Conservation (phyloP, 345 rosid species). For the Brassica incana region DNA sequence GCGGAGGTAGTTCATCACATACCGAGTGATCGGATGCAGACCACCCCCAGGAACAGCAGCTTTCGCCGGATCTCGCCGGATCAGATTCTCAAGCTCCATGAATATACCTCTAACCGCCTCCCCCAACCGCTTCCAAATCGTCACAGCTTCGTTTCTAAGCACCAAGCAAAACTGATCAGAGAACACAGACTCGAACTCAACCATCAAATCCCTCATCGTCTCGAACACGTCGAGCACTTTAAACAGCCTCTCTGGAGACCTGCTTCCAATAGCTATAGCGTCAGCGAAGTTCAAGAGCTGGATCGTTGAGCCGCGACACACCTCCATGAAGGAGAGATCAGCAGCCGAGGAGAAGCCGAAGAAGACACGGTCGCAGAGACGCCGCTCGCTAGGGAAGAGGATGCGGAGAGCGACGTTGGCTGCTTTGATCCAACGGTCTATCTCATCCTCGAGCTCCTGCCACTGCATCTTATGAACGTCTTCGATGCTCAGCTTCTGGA, state of each 20-base stretch:
- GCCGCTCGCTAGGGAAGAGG: constrained; percentile 87
- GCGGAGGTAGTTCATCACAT: constrained; percentile 82
- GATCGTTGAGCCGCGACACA: constrained; percentile 71
- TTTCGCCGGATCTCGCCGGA: constrained; percentile 79
- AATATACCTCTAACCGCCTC: constrained; percentile 79
- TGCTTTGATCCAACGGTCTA: constrained; percentile 88
- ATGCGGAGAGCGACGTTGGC: constrained; percentile 68
- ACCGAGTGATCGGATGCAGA: constrained; percentile 83
- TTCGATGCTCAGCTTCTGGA: constrained; percentile 72
- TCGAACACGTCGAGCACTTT: constrained; percentile 87
- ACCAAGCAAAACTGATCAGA: constrained; percentile 71
- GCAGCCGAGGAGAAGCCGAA: constrained; percentile 65
- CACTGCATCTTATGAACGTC: constrained; percentile 78
- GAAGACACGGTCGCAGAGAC: constrained; percentile 84
- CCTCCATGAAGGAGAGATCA: constrained; percentile 90
- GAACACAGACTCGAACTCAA: constrained; percentile 67
- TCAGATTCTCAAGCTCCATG: constrained; percentile 90
- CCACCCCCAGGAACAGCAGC: constrained; percentile 82
- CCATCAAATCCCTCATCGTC: constrained; percentile 74
- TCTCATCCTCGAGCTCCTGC: constrained; percentile 78
- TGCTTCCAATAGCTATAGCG: constrained; percentile 68
- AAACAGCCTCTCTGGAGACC: constrained; percentile 85
- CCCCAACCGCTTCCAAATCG: constrained; percentile 76
- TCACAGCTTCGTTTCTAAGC: constrained; percentile 69
- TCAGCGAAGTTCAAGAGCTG: constrained; percentile 77